Evolutionary conservation across 2,329 filamentous ascomycete genomes (phyloP).

Genomic region (Claviceps sp.): DNA sequence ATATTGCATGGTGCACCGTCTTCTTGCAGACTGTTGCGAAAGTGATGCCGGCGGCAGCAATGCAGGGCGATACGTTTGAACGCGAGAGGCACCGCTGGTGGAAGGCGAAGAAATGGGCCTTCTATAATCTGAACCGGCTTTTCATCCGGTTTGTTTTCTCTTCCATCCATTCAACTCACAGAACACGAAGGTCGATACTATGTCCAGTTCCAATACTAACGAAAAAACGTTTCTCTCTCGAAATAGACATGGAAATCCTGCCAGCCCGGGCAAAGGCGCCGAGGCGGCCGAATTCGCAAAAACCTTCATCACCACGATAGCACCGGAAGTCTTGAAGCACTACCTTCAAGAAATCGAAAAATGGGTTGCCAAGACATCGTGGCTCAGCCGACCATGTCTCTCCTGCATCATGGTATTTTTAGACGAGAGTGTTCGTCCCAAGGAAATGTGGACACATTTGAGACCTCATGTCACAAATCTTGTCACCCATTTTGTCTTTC

Average conservation of each 20-base stretch:
- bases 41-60: conserved; percentile 61
- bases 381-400: conserved; percentile 87
- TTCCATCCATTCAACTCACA: neutral
- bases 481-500: conserved; percentile 90
- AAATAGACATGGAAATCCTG: conserved; percentile 74
- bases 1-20: conserved; percentile 91
- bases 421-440: conserved; percentile 94
- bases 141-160: conserved; percentile 60
- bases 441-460: conserved; percentile 89
- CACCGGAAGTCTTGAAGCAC: conserved; percentile 88
- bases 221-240: neutral
- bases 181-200: neutral
- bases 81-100: conserved; percentile 95
- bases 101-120: conserved; percentile 99
- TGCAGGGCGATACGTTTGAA: conserved; percentile 74
- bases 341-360: conserved; percentile 93
- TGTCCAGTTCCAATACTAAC: neutral
- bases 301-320: conserved; percentile 80
- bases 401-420: conserved; percentile 91
- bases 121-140: conserved; percentile 90
- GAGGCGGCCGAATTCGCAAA: conserved; percentile 76
- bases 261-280: conserved; percentile 57
- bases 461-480: conserved; percentile 89
- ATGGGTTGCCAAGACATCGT: conserved; percentile 88
- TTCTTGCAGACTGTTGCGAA: conserved; percentile 88